These are phyloP conservation scores for Teratosphaeria epicoccoides DNA, from an alignment of 2,329 filamentous ascomycete species.

Conservation along the genomic window DNA sequence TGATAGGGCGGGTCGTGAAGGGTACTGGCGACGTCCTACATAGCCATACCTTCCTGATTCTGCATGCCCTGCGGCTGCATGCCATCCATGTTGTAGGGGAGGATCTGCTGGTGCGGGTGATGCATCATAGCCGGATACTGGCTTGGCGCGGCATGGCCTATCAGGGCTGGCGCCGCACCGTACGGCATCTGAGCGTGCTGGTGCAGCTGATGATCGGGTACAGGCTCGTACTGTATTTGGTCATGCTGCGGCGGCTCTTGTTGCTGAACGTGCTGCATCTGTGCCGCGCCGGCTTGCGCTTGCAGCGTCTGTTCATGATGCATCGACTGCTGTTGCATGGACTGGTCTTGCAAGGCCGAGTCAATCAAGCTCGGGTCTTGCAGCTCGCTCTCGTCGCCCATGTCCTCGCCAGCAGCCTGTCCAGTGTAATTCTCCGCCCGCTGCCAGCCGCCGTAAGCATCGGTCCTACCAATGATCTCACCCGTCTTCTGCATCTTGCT, in stretches of 20 bases:
- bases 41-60: constrained; percentile 1
- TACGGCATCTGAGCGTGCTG: constrained; percentile 10
- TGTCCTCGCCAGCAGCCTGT: constrained; percentile 19
- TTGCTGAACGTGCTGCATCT: not conserved
- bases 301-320: not conserved
- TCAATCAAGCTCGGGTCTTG: not conserved
- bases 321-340: not conserved
- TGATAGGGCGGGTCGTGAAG: not conserved
- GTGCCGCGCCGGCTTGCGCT: not conserved
- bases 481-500: constrained; percentile 30
- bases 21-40: not conserved
- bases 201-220: constrained; percentile 7
- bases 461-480: constrained; percentile 24
- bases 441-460: constrained; percentile 24
- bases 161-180: constrained; percentile 10
- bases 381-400: constrained; percentile 19
- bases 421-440: constrained; percentile 25
- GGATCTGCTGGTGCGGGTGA: constrained; percentile 13
- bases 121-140: constrained; percentile 18
- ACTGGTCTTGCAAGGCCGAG: not conserved
- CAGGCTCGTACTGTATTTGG: constrained; percentile 20
- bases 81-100: constrained; percentile 18
- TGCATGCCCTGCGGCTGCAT: constrained; percentile 1
- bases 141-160: constrained; percentile 5
- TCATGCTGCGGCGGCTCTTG: constrained; percentile 6